Base-by-base conservation (phyloP, 2,329 filamentous ascomycete genomes). In the Talaromyces funiculosus region DNA sequence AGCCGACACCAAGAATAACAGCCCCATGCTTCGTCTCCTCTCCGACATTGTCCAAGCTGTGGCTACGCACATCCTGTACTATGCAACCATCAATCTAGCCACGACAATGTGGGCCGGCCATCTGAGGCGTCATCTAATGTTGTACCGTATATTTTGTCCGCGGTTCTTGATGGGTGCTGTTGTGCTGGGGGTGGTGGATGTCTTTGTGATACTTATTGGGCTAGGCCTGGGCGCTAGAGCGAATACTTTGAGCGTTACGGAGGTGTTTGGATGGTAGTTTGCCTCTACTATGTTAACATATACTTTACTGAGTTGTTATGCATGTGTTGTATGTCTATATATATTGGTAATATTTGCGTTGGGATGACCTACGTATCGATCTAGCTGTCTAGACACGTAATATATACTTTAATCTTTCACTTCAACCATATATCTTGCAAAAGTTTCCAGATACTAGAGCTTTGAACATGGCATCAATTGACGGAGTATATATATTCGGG, bases 81-180 rank as follows among this genome's bases (percentile, higher is more conserved):
- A 92, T 71, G 90, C 90, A 4, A 88, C 90, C 8, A 84, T 97
- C 71, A 88, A 88, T 29, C 76, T 96, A 22, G 90, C 91, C 0
- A 96, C 92, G 4, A 95, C 94, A 67, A 86, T 89, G 73, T 97
- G 93, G 88, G 90, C 93, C 0, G 92, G 90, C 1, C 87, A 91
- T 77, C 77, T 99, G 69, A 82, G 94, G 58, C 83, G 94, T 56
- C 94, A 99, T 78, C 81, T 99, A 64, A 99, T 99, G 94, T 82
- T 99, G 31, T 99, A 94, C 77, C 84, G 94, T 43, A 91, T 99
- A 45, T 99, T 99, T 71, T 88, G 84, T 76, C 94, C 94, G 51
- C 80, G 93, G 29, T 99, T 93, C 77, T 90, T 99, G 88, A 83
- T 90, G 72, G 91, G 88, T 0, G 87, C 86, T 0, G 76, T 83